A percentile compares a stretch with the other conserved stretches of the same genome.
phyloP scores from a whole-genome alignment of 495 filamentous ascomycete genomes.

The Aspergillus cristatus region DNA sequence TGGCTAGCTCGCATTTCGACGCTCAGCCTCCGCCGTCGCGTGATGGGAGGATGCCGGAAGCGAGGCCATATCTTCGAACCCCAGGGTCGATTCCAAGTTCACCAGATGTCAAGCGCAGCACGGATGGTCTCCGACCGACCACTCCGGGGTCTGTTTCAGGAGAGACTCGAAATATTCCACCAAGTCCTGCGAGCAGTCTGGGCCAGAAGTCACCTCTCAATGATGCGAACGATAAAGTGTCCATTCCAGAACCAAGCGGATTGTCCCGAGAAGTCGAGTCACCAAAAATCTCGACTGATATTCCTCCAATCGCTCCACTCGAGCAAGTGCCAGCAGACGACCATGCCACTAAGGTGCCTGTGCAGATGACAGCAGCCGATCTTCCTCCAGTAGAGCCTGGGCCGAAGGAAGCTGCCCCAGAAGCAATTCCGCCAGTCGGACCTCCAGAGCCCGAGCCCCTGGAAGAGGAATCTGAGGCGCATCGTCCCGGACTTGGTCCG shows the following conservation, averaged over 20 bases:
- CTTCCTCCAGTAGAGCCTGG: slow-evolving; percentile 4
- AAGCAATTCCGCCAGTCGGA: slow-evolving; percentile 5
- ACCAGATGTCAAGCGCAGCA: slow-evolving; percentile 15
- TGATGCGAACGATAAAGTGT: slow-evolving; percentile 12
- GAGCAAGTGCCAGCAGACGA: slow-evolving; percentile 1
- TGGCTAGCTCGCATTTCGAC: slow-evolving; percentile 12
- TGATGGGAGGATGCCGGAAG: slow-evolving; percentile 17
- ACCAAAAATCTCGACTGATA: slow-evolving; percentile 5
- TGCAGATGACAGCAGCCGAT: slow-evolving; percentile 7
- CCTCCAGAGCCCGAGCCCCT: slow-evolving; percentile 20
- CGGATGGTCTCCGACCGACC: slow-evolving; percentile 23
- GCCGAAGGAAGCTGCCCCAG: slow-evolving; percentile 4
- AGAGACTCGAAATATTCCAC: slow-evolving; percentile 13
- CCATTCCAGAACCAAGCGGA: slow-evolving; percentile 6
- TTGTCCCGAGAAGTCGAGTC: slow-evolving; percentile 11
- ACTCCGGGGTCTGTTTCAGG: slow-evolving; percentile 19
- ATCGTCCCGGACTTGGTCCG: slow-evolving; percentile 74
- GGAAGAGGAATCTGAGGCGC: slow-evolving; percentile 39
- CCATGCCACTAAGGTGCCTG: slow-evolving; percentile 12
- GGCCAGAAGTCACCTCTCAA: slow-evolving; percentile 18
- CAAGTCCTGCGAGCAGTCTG: slow-evolving; percentile 17
- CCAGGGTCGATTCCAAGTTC: slow-evolving; percentile 13
- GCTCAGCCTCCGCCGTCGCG: slow-evolving; percentile 20
- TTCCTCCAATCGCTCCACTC: slow-evolving; percentile 8
- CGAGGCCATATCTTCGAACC: slow-evolving; percentile 9